A percentile compares a stretch with the other conserved stretches of the same genome.
phyloP scores from a whole-genome alignment of 164 flowering plant species.

The Berberis vulgaris region DNA sequence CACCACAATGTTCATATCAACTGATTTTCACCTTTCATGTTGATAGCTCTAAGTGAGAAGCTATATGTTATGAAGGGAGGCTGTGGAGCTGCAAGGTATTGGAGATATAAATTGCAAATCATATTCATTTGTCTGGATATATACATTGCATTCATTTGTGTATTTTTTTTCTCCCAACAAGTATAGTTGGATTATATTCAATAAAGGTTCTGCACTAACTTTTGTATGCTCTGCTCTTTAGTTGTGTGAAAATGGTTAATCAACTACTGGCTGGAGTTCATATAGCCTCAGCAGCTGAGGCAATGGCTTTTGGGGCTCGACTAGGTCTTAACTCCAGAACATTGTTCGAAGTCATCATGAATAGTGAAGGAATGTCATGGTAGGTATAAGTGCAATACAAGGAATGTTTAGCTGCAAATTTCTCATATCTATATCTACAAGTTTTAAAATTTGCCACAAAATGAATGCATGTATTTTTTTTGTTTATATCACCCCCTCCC shows the following conservation, averaged over 20 bases:
- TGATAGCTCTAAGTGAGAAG: conserved; percentile 88
- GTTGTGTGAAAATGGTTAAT: conserved; percentile 95
- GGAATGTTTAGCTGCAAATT: neutral
- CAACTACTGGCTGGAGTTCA: conserved; percentile 99
- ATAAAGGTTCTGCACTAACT: neutral
- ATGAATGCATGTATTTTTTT: neutral
- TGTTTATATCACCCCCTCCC: neutral
- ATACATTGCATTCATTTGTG: too few species aligned
- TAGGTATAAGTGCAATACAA: conserved; percentile 20
- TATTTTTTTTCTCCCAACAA: too few species aligned
- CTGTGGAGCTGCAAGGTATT: conserved; percentile 97
- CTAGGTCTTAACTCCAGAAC: conserved; percentile 72
- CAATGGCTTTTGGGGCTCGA: conserved; percentile 95
- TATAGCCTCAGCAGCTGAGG: conserved; percentile 96
- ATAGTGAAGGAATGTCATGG: conserved; percentile 82
- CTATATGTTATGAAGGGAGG: conserved; percentile 84
- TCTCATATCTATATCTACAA: neutral
- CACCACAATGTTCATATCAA: neutral
- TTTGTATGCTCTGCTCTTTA: conserved; percentile 15
- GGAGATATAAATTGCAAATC: too few species aligned
- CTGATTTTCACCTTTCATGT: conserved; percentile 14
- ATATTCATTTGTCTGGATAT: too few species aligned
- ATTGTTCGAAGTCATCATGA: conserved; percentile 64
- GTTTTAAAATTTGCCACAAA: neutral
- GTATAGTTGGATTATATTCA: too few species aligned